These are phyloP conservation scores for Populus pruinosa DNA, from an alignment of 345 rosid species.

Conservation along the genomic window DNA sequence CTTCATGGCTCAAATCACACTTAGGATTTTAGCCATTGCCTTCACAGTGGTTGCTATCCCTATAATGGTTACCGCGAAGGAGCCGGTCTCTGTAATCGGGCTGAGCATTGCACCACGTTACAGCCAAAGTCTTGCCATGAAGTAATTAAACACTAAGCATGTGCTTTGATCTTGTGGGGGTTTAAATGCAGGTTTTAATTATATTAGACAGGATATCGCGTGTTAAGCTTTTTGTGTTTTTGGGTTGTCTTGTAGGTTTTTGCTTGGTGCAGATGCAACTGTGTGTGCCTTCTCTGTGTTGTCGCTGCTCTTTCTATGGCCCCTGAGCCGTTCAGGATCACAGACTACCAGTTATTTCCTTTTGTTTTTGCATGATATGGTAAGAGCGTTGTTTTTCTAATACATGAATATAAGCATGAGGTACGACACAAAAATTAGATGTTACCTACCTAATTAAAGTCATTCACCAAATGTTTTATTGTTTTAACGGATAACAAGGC, in stretches of 20 bases:
- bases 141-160: slow-evolving; percentile 18
- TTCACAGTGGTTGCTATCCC: slow-evolving; percentile 37
- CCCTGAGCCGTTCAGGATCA: slow-evolving; percentile 21
- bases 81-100: slow-evolving; percentile 25
- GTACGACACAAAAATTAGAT: no score
- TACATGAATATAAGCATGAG: no score
- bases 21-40: slow-evolving; percentile 41
- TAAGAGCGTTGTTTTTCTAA: no score
- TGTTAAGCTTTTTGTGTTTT: no score
- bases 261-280: slow-evolving; percentile 36
- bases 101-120: slow-evolving; percentile 30
- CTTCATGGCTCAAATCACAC: slow-evolving; percentile 31
- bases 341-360: slow-evolving; percentile 23
- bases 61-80: slow-evolving; percentile 34
- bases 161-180: background rate
- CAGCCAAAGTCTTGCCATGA: slow-evolving; percentile 40
- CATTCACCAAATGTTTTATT: no score
- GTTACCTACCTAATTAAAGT: no score
- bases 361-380: slow-evolving; percentile 41
- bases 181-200: background rate
- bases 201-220: no score
- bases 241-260: slow-evolving; percentile 37
- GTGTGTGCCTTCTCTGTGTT: slow-evolving; percentile 39
- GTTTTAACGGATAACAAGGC: no score
- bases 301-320: slow-evolving; percentile 34